Evolutionary conservation across 1,139 yeast species (phyloP).

Genomic region (Protomyces pachydermus): DNA sequence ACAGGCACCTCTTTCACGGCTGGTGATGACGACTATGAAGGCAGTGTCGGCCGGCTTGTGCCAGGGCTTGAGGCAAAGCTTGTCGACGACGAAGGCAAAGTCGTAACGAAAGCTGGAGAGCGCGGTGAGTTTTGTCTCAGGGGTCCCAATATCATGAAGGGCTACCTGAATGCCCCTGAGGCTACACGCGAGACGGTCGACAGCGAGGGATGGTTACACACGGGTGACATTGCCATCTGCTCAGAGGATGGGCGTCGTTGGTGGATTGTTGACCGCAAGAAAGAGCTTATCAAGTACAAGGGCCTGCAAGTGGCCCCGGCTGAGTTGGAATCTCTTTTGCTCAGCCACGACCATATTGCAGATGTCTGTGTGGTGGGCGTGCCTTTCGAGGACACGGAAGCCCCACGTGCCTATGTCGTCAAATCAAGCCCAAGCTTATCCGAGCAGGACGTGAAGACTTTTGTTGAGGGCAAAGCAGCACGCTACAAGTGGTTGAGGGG

Average conservation of each 20-base stretch:
- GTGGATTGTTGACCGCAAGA: conserved; percentile 58
- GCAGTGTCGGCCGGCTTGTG: conserved; percentile 48
- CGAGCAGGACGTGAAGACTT: conserved; percentile 25
- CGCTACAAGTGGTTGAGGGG: conserved; percentile 43
- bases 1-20: conserved; percentile 34
- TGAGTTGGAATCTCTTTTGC: conserved; percentile 61
- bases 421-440: conserved; percentile 32
- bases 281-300: conserved; percentile 67
- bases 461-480: conserved; percentile 38
- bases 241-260: conserved; percentile 49
- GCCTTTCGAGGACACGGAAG: conserved; percentile 39
- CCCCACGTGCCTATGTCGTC: conserved; percentile 41
- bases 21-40: conserved; percentile 33
- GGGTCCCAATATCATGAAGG: conserved; percentile 57
- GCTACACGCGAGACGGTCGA: conserved; percentile 42
- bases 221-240: conserved; percentile 58
- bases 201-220: conserved; percentile 56
- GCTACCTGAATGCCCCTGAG: conserved; percentile 52
- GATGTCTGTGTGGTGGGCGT: conserved; percentile 43
- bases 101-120: conserved; percentile 47
- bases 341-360: conserved; percentile 42
- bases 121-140: conserved; percentile 76
- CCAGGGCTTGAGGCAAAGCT: conserved; percentile 47
- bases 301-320: conserved; percentile 75
- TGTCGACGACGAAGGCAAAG: conserved; percentile 46